These are phyloP conservation scores for Candida sojae DNA, from an alignment of 1,139 yeast genomes.

Conservation along the genomic window DNA sequence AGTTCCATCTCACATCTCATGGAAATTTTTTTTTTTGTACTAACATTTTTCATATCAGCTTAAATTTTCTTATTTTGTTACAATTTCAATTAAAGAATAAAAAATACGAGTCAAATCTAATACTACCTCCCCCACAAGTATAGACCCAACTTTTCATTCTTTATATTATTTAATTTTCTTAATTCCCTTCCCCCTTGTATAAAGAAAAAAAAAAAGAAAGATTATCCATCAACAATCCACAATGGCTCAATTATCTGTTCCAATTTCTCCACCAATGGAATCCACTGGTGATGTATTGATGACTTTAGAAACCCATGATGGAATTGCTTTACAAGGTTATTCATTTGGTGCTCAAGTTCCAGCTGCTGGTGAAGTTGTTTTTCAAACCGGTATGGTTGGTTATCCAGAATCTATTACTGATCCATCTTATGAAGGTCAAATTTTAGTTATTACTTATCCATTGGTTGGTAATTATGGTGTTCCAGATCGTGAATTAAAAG, in stretches of 20 bases:
- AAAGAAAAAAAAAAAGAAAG: not conserved
- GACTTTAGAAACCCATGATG: slow-evolving; percentile 91
- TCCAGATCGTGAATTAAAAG: slow-evolving; percentile 80
- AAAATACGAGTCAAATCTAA: not conserved
- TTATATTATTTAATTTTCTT: no score
- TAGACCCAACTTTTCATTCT: no score
- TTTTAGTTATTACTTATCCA: slow-evolving; percentile 94
- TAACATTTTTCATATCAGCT: not conserved
- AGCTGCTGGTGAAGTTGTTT: slow-evolving; percentile 96
- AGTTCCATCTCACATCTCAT: no score
- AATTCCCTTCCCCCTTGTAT: not conserved
- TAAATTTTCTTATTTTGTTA: not conserved
- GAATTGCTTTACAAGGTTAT: slow-evolving; percentile 88
- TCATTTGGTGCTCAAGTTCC: slow-evolving; percentile 93
- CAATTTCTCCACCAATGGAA: slow-evolving; percentile 88
- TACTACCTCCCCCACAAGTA: not conserved
- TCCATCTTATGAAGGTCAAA: slow-evolving; percentile 98
- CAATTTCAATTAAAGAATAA: not conserved
- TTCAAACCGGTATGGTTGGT: slow-evolving; percentile 99
- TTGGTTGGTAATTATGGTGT: slow-evolving; percentile 99
- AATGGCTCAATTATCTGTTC: slow-evolving; percentile 48
- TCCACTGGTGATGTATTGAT: slow-evolving; percentile 78
- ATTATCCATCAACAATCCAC: slow-evolving; percentile 1
- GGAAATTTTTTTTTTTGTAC: not conserved
- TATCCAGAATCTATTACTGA: slow-evolving; percentile 98